Evolutionary conservation across 2,329 filamentous ascomycete species (phyloP), one percentile per base, ranked within the genome.

Genomic region (Dothiorella sarmentorum): DNA sequence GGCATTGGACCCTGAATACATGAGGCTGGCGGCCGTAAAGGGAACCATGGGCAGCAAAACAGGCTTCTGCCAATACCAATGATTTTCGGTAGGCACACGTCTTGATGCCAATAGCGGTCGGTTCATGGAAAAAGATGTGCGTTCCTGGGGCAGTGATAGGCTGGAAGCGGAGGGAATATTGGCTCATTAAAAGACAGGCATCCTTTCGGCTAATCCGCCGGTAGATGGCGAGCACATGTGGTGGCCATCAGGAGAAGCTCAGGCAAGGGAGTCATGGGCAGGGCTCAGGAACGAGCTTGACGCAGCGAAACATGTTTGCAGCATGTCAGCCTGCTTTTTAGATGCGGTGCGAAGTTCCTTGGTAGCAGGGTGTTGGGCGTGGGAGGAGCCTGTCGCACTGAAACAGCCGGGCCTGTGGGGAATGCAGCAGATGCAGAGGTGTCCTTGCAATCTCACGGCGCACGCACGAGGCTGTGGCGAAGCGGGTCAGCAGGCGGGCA

Each of bases 391-490:
- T 53, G 49, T 40, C 35, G 24, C 35, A 13, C 49, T 53, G 49
- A 53, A 53, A 53, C 49, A 35, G 35, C 35, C 49, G 49, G 47
- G 49, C 49, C 33, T 52, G 49, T 52, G 49, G 49, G 35, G 49
- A 52, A 38, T 27, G 49, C 9, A 17, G 13, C 33, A 9, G 49
- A 7, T 27, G 49, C 49, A 52, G 33, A 38, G 33, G 17, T 37
- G 49, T 52, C 49, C 49, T 52, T 52, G 49, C 49, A 52, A 52
- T 52, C 49, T 52, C 47, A 52, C 45, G 29, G 45, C 45, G 45
- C 45, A 35, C 33, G 49, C 49, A 38, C 49, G 33, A 53, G 49
- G 49, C 49, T 53, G 49, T 53, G 47, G 47, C 47, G 47, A 52
- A 52, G 47, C 47, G 31, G 47, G 47, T 52, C 47, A 38, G 47